Conservation (phyloP, 2,329 filamentous ascomycete species). For the Colletotrichum echinochloae region DNA sequence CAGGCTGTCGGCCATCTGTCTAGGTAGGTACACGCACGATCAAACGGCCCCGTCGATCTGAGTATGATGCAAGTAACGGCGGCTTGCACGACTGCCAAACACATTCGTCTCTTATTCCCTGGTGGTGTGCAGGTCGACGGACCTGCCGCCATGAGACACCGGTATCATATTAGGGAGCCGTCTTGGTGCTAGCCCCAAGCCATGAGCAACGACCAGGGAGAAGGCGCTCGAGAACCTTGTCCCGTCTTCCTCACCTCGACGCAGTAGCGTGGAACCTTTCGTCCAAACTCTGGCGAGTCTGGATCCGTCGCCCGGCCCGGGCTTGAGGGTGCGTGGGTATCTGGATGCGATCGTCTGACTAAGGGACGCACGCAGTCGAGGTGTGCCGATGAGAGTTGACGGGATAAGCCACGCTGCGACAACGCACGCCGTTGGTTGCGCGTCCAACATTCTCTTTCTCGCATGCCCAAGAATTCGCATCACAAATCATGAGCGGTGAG, state of each 20-base stretch:
- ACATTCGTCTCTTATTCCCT: slow-evolving; percentile 27
- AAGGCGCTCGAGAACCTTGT: slow-evolving; percentile 16
- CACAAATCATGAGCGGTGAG: not conserved
- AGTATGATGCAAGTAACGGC: slow-evolving; percentile 35
- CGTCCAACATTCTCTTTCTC: not conserved
- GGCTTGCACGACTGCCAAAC: slow-evolving; percentile 30
- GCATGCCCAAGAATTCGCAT: not conserved
- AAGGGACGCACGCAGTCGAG: not conserved
- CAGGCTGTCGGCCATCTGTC: not conserved
- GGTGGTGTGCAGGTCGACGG: slow-evolving; percentile 19
- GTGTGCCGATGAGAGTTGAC: not conserved
- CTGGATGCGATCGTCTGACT: slow-evolving; percentile 18
- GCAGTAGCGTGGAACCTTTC: slow-evolving; percentile 29
- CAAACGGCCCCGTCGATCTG: slow-evolving; percentile 23
- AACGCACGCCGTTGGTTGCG: not conserved
- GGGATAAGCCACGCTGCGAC: not conserved
- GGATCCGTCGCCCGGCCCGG: slow-evolving; percentile 9
- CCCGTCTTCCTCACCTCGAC: slow-evolving; percentile 2
- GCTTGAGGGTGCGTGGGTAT: slow-evolving; percentile 2
- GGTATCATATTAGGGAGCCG: slow-evolving; percentile 8
- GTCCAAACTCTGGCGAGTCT: slow-evolving; percentile 19
- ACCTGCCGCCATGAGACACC: slow-evolving; percentile 30
- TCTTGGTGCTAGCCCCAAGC: slow-evolving; percentile 27
- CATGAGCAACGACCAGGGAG: slow-evolving; percentile 38
- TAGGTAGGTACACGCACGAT: not conserved